A percentile compares a stretch with the other conserved stretches of the same genome.
Evolutionary conservation across 1,284 basidiomycete species (phyloP).

Genomic region (Ustanciosporium gigantosporum): DNA sequence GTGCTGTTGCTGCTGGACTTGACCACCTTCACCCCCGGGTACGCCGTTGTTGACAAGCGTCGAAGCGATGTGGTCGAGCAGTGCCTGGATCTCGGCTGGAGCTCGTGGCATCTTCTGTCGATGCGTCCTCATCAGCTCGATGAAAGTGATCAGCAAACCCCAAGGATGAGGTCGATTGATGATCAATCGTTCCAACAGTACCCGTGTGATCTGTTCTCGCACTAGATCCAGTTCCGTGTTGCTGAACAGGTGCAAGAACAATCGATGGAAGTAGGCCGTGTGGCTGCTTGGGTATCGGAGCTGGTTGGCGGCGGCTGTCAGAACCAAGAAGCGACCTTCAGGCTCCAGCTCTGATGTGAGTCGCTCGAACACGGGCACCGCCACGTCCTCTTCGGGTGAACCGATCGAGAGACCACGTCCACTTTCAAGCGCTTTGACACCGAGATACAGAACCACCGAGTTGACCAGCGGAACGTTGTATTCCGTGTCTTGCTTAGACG

Average conservation of each 20-base stretch:
- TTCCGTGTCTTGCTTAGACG: conserved; percentile 64
- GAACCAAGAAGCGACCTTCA: conserved; percentile 94
- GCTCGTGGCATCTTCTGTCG: conserved; percentile 44
- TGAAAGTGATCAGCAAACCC: conserved; percentile 90
- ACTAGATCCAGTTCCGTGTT: conserved; percentile 68
- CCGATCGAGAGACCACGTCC: conserved; percentile 68
- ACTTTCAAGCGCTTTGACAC: conserved; percentile 74
- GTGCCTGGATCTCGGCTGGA: conserved; percentile 55
- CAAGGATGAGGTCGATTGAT: conserved; percentile 96
- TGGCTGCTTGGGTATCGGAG: conserved; percentile 68
- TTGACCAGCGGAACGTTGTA: conserved; percentile 90
- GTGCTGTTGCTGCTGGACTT: conserved; percentile 3
- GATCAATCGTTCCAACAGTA: conserved; percentile 88
- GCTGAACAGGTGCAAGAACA: conserved; percentile 84
- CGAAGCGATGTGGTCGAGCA: conserved; percentile 54
- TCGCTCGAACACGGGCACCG: conserved; percentile 73
- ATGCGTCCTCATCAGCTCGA: conserved; percentile 71
- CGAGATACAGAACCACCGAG: conserved; percentile 90
- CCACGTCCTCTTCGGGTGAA: conserved; percentile 71
- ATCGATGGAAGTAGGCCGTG: conserved; percentile 76
- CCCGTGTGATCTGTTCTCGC: conserved; percentile 86
- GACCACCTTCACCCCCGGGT: no score
- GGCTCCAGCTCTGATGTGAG: conserved; percentile 81
- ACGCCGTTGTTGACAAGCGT: conserved; percentile 29
- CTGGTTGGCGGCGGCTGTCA: conserved; percentile 87